Evolutionary conservation across 345 rosid genomes (phyloP).

Genomic region (Garcia nutans): DNA sequence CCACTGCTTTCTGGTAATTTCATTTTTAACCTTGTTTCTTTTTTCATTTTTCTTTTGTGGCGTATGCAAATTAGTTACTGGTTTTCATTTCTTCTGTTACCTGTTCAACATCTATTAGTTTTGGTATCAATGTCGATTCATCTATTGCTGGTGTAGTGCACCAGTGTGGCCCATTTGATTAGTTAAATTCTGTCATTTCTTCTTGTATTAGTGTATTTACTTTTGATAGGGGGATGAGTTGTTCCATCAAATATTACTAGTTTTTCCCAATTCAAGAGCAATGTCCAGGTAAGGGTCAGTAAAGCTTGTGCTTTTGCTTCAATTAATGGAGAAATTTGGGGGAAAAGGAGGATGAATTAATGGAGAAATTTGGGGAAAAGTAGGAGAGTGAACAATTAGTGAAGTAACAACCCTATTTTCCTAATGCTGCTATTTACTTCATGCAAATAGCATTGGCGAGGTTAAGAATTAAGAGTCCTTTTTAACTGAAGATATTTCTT

Average conservation of each 20-base stretch:
- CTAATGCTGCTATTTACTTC: not conserved
- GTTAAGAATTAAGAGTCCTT: not conserved
- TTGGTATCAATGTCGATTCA: not conserved
- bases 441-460: not conserved
- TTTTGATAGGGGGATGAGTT: not conserved
- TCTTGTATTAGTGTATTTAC: not conserved
- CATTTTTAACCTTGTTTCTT: not conserved
- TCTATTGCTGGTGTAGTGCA: not conserved
- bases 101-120: not conserved
- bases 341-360: not conserved
- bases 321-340: not conserved
- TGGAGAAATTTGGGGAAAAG: not conserved
- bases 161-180: not conserved
- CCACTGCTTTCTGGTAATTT: conserved; percentile 47
- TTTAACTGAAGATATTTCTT: not conserved
- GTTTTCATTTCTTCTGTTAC: not conserved
- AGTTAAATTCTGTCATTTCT: not conserved
- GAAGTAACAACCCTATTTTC: no score
- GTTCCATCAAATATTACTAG: not conserved
- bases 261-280: not conserved
- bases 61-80: not conserved
- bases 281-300: not conserved
- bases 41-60: not conserved
- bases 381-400: not conserved
- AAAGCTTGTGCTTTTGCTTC: not conserved